A percentile compares a stretch with the other conserved stretches of the same genome.
Conservation (phyloP, 768 basidiomycete species). For the Suillus plorans region DNA sequence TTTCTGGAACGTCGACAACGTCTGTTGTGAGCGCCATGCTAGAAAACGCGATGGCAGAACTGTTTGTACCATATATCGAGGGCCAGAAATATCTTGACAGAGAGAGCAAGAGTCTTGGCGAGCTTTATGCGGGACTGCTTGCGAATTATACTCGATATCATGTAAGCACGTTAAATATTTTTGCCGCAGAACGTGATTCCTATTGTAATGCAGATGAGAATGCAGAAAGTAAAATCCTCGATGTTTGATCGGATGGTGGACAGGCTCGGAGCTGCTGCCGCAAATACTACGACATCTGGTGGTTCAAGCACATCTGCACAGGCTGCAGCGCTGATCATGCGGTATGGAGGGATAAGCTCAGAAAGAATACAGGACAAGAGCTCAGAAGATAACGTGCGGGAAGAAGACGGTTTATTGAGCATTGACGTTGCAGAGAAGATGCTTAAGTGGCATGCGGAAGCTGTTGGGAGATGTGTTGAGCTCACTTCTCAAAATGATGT, state of each 20-base stretch:
- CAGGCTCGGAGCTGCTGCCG: slow-evolving; percentile 73
- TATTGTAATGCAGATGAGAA: slow-evolving; percentile 43
- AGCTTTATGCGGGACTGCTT: slow-evolving; percentile 75
- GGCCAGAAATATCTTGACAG: slow-evolving; percentile 89
- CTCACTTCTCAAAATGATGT: slow-evolving; percentile 79
- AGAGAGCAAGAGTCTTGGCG: slow-evolving; percentile 80
- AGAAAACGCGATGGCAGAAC: slow-evolving; percentile 94
- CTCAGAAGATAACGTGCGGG: slow-evolving; percentile 68
- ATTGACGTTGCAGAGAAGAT: slow-evolving; percentile 84
- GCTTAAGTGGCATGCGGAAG: slow-evolving; percentile 97
- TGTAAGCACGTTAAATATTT: slow-evolving; percentile 45
- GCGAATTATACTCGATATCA: slow-evolving; percentile 84
- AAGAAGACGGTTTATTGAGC: slow-evolving; percentile 80
- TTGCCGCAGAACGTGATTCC: slow-evolving; percentile 11
- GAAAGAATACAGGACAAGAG: slow-evolving; percentile 49
- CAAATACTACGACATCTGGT: slow-evolving; percentile 58
- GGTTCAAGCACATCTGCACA: slow-evolving; percentile 72
- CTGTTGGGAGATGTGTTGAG: slow-evolving; percentile 92
- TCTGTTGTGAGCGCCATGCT: slow-evolving; percentile 80
- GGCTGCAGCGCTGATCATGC: slow-evolving; percentile 86
- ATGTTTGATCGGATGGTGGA: slow-evolving; percentile 93
- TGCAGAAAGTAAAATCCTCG: slow-evolving; percentile 67
- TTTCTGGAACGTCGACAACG: slow-evolving; percentile 41
- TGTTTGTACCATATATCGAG: slow-evolving; percentile 93
- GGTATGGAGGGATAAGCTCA: slow-evolving; percentile 79